Evolutionary conservation across 2,329 filamentous ascomycete species (phyloP).

Genomic region (Rhynchosporium graminicola): DNA sequence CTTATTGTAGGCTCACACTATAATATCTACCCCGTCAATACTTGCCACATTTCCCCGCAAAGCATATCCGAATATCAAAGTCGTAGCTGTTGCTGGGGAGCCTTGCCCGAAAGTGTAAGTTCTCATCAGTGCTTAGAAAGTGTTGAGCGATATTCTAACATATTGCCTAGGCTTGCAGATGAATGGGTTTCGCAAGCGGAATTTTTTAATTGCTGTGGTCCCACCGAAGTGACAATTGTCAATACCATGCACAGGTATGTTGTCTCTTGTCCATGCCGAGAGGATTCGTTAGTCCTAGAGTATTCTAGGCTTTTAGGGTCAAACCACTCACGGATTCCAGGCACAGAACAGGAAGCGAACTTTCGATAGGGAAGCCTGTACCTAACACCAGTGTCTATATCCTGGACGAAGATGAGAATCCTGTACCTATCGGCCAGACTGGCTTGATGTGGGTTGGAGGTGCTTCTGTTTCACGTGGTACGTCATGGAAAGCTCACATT

Average conservation of each 20-base stretch:
- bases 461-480: conserved; percentile 38
- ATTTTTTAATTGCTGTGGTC: conserved; percentile 60
- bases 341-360: conserved; percentile 47
- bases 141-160: conserved; percentile 23
- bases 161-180: conserved; percentile 49
- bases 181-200: conserved; percentile 52
- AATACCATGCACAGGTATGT: conserved; percentile 50
- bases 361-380: conserved; percentile 57
- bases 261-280: background rate
- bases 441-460: conserved; percentile 49
- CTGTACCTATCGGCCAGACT: conserved; percentile 44
- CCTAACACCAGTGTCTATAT: conserved; percentile 57
- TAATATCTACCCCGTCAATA: conserved; percentile 58
- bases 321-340: conserved; percentile 34
- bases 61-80: conserved; percentile 53
- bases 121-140: background rate
- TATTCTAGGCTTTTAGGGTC: background rate
- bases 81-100: conserved; percentile 57
- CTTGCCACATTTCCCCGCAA: conserved; percentile 50
- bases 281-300: background rate
- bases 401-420: conserved; percentile 43
- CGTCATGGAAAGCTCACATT: too few relatives aligned
- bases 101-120: conserved; percentile 49
- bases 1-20: conserved; percentile 41
- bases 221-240: conserved; percentile 61